Base-by-base conservation (phyloP, 192 early-diverging fungal species). In the Radiomyces spectabilis region DNA sequence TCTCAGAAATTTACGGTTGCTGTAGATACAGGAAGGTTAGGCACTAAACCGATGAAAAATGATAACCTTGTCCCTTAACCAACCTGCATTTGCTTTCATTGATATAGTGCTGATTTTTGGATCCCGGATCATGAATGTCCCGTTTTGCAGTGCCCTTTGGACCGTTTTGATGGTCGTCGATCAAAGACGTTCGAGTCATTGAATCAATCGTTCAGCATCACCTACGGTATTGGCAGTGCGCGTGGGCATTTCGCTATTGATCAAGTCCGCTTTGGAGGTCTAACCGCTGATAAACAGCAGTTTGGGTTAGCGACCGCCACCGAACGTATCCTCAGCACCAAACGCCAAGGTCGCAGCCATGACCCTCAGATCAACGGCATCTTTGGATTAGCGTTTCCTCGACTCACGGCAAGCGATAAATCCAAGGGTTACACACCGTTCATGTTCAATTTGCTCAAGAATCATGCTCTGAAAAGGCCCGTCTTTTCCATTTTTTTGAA, bases 11-110 rank as follows among this genome's bases (percentile, higher is more conserved):
- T 67, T 37, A 24, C 47, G 3, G 65, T 67, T 1, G 53, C 65
- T 7, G 43, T 67, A 10, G 65, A 67, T 40, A 67, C 65, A 3
- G 65, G 65, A 32, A 67, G 57, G 65, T 65, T 59, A n/a, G n/a
- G n/a, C n/a, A n/a, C n/a, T n/a, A n/a, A n/a, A n/a, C n/a, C n/a
- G n/a, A n/a, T n/a, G n/a, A n/a, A n/a, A n/a, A n/a, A n/a, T n/a
- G n/a, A n/a, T n/a, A n/a, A n/a, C n/a, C n/a, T n/a, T n/a, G n/a
- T n/a, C n/a, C n/a, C n/a, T n/a, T n/a, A n/a, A n/a, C n/a, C n/a
- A n/a, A n/a, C n/a, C n/a, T n/a, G n/a, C n/a, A n/a, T n/a, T 42
- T 42, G 19, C 19, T 42, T 32, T 44, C n/a, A 7, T 33, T 25
- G 34, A 44, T 40, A 7, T 51, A 66, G 64, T 55, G 46, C 59